A percentile compares a stretch with the other conserved stretches of the same genome.
phyloP scores from a whole-genome alignment of 495 filamentous ascomycete species.

The Annulohypoxylon stygium region DNA sequence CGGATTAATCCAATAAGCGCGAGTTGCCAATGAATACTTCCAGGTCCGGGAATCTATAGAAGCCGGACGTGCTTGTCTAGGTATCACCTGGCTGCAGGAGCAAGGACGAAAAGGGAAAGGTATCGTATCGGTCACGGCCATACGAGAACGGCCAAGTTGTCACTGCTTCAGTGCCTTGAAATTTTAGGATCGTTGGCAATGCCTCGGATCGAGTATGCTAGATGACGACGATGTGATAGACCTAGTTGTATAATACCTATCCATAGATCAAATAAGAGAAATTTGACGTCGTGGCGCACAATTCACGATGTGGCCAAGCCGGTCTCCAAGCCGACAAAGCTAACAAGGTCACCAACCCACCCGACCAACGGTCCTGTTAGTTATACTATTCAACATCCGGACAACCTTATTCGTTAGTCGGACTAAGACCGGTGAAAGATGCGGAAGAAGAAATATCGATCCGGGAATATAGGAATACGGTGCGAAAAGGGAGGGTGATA shows the following conservation, averaged over 20 bases:
- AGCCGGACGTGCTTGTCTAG: constrained; percentile 17
- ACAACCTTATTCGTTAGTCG: constrained; percentile 27
- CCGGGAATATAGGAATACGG: not conserved
- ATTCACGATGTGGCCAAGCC: constrained; percentile 20
- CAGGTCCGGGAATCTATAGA: constrained; percentile 36
- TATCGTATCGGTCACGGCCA: constrained; percentile 38
- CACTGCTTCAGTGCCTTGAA: constrained; percentile 12
- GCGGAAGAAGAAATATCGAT: not conserved
- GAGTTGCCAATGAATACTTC: constrained; percentile 26
- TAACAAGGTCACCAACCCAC: constrained; percentile 18
- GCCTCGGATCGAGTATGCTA: constrained; percentile 17
- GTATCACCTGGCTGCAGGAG: constrained; percentile 45
- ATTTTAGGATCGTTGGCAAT: constrained; percentile 20
- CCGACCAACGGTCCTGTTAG: not conserved
- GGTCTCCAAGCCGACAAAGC: not conserved
- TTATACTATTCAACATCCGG: not conserved
- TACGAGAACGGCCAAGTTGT: constrained; percentile 44
- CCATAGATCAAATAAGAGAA: constrained; percentile 32
- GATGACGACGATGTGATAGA: constrained; percentile 28
- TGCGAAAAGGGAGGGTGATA: constrained; percentile 17
- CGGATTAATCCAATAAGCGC: constrained; percentile 40
- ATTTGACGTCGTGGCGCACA: constrained; percentile 34
- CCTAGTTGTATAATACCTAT: constrained; percentile 14
- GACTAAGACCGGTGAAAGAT: constrained; percentile 24
- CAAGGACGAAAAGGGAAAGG: constrained; percentile 44